Evolutionary conservation across 2,329 filamentous ascomycete species (phyloP).

Genomic region (Aspergillus pseudotamarii): DNA sequence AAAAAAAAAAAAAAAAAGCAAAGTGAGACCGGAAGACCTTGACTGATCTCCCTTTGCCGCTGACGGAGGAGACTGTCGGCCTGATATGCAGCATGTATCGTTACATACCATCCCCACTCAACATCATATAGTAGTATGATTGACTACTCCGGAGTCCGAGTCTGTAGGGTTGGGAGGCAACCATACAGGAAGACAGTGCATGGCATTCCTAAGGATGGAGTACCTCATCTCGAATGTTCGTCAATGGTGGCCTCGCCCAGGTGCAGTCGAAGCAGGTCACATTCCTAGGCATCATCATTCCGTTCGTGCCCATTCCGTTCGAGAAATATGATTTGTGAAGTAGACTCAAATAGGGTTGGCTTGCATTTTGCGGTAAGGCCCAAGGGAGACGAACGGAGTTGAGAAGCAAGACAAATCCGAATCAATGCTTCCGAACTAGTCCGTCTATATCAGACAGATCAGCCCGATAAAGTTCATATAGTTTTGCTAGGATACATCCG

Average conservation of each 20-base stretch:
- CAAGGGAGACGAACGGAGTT: neutral
- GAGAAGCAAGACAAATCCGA: neutral
- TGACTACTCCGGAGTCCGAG: neutral
- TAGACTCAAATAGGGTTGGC: neutral
- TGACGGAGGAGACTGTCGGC: neutral
- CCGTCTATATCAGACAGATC: neutral
- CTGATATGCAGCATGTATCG: neutral
- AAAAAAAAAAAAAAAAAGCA: neutral
- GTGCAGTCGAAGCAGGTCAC: neutral
- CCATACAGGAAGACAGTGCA: neutral
- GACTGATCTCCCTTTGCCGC: neutral
- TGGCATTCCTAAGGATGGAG: neutral
- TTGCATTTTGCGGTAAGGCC: constrained; percentile 4
- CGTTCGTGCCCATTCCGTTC: neutral
- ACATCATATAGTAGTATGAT: neutral
- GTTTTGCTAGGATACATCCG: neutral
- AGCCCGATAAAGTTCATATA: neutral
- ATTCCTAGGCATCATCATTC: neutral
- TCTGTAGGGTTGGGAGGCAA: neutral
- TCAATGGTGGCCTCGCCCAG: neutral
- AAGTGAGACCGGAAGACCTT: neutral
- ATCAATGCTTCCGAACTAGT: neutral
- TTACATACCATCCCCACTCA: neutral
- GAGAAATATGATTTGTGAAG: neutral
- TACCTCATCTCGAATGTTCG: neutral